These are phyloP conservation scores for Dianthus caryophyllus DNA, from an alignment of 148 eudicot genomes.

Conservation along the genomic window DNA sequence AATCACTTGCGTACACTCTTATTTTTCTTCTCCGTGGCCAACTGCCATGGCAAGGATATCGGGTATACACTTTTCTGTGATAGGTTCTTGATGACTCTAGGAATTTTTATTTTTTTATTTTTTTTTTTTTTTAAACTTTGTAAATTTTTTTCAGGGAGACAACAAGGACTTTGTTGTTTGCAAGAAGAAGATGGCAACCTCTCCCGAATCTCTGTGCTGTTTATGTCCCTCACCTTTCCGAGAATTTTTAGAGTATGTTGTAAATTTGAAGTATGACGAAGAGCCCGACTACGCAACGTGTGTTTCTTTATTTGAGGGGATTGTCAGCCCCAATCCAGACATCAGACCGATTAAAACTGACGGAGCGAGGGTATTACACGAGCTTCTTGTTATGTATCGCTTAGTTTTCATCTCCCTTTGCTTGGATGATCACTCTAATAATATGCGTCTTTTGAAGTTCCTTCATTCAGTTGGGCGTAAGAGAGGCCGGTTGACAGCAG, in stretches of 20 bases:
- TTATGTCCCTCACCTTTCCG: slow-evolving; percentile 76
- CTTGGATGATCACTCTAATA: slow-evolving; percentile 3
- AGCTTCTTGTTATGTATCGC: slow-evolving; percentile 6
- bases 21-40: slow-evolving; percentile 90
- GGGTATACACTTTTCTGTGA: slow-evolving; percentile 27
- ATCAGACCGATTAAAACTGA: slow-evolving; percentile 89
- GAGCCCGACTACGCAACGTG: slow-evolving; percentile 86
- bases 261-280: slow-evolving; percentile 89
- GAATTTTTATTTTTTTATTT: background rate
- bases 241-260: slow-evolving; percentile 80
- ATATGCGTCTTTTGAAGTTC: slow-evolving; percentile 38
- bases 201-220: slow-evolving; percentile 73
- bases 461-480: slow-evolving; percentile 86
- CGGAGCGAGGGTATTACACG: slow-evolving; percentile 79
- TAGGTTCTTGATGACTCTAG: background rate
- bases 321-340: slow-evolving; percentile 89
- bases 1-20: slow-evolving; percentile 92
- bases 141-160: slow-evolving; percentile 57
- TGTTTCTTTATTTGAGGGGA: slow-evolving; percentile 83
- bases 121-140: background rate
- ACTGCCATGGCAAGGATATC: slow-evolving; percentile 95
- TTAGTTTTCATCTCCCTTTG: background rate
- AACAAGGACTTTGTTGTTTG: slow-evolving; percentile 90
- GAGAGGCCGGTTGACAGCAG: slow-evolving; percentile 70
- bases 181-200: slow-evolving; percentile 95